These are phyloP conservation scores for Nothophaeocryptopus gaeumannii DNA, from an alignment of 2,329 filamentous ascomycete genomes.

Conservation along the genomic window DNA sequence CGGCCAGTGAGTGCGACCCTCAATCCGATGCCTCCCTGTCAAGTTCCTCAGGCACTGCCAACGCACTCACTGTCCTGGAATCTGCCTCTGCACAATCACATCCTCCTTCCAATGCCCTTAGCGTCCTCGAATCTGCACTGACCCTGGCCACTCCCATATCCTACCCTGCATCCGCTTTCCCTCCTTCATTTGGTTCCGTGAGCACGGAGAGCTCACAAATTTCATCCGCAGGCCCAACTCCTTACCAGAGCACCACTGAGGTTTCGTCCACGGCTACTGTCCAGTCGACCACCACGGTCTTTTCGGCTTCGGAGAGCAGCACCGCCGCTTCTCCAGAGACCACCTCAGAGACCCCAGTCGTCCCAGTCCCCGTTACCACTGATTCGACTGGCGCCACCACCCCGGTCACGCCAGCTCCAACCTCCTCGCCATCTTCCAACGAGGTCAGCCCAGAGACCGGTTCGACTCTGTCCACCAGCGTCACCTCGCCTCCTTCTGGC, in stretches of 20 bases:
- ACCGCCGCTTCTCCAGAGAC: conserved; percentile 10
- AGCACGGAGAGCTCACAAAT: conserved; percentile 23
- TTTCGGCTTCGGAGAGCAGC: conserved; percentile 3
- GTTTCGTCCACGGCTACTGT: neutral
- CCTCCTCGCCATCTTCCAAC: conserved; percentile 5
- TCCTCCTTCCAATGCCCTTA: conserved; percentile 20
- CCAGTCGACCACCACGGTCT: conserved; percentile 4
- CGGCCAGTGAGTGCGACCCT: conserved; percentile 24
- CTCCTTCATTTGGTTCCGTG: conserved; percentile 9
- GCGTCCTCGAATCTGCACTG: conserved; percentile 20
- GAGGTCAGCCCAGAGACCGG: conserved; percentile 13
- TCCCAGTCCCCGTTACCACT: conserved; percentile 13
- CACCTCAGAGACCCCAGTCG: conserved; percentile 10
- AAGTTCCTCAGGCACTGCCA: conserved; percentile 11
- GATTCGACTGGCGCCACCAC: conserved; percentile 8
- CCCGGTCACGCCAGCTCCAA: conserved; percentile 9
- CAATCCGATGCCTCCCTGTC: conserved; percentile 6
- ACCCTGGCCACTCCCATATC: conserved; percentile 7
- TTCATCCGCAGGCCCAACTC: conserved; percentile 15
- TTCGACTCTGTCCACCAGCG: conserved; percentile 20
- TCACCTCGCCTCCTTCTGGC: conserved; percentile 18
- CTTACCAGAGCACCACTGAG: neutral
- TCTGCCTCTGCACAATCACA: conserved; percentile 15
- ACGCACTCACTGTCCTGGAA: conserved; percentile 23
- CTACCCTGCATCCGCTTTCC: conserved; percentile 12